Base-by-base conservation (phyloP, 2,329 filamentous ascomycete species). In the Pseudogymnoascus sp. region DNA sequence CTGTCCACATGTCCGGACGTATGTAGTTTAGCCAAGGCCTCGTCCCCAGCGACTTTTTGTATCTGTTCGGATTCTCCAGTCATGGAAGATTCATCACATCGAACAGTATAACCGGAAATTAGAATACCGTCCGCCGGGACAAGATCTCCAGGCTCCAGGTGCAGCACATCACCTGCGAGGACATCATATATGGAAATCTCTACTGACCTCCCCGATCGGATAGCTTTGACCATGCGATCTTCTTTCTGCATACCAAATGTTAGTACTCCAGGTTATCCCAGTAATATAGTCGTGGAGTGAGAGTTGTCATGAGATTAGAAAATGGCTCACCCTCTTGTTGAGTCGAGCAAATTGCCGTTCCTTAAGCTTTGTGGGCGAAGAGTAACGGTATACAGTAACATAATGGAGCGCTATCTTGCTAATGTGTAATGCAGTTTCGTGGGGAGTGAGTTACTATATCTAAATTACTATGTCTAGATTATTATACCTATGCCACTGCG, bases 231-330 rank as follows among this genome's bases (percentile, higher is more conserved):
- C 60, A 82, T 77, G 33, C 89, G 82, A 70, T 91, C 86, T 59
- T 91, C 86, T 73, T 92, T 92, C 71, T 91, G 90, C 72, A 85
- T 85, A 74, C 92, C 92, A 64, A 92, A 77, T 72, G 90, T 91
- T 39, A 90, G 35, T 7, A 6, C 35, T 36, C 5, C 6, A 36
- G 5, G 35, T n/a, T n/a, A 36, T n/a, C 14, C 35, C 5, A 36
- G 35, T 36, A 36, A 36, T 36, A 36, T 36, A 36, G 35, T n/a
- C 14, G 14, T 6, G 14, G 5, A 36, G 5, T n/a, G 5, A 36
- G 35, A 36, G 35, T 36, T 2, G 35, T n/a, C 12, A 5, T 36
- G 14, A 36, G 35, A 36, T n/a, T 36, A 36, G 35, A 36, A n/a
- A 36, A 36, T 36, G 14, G 14, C 35, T 36, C 14, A 36, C 35